These are phyloP conservation scores for Adansonia madagascariensis DNA, from an alignment of 441 rosid genomes.

Conservation along the genomic window DNA sequence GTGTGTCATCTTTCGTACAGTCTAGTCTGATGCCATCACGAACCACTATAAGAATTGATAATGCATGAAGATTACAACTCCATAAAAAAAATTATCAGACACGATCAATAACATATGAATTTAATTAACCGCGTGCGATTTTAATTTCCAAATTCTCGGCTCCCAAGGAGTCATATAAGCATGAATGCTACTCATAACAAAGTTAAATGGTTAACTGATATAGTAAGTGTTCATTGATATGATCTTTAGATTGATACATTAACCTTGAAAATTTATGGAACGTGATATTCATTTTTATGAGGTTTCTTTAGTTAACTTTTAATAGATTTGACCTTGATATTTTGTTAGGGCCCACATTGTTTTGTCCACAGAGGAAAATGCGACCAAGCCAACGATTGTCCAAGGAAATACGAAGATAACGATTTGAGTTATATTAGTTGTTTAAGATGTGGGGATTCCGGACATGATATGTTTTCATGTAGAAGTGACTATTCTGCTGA, in stretches of 20 bases:
- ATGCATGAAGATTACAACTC: neutral
- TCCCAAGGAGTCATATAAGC: conserved; percentile 10
- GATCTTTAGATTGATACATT: neutral
- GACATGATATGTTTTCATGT: conserved; percentile 47
- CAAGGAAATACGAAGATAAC: conserved; percentile 21
- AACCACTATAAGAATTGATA: conserved; percentile 15
- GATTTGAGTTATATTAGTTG: conserved; percentile 25
- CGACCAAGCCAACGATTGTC: conserved; percentile 17
- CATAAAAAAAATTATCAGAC: neutral
- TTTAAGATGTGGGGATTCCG: conserved; percentile 35
- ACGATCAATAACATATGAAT: neutral
- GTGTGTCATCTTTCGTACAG: neutral
- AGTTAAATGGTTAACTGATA: neutral
- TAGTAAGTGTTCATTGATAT: neutral
- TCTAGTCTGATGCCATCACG: neutral
- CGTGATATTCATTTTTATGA: neutral
- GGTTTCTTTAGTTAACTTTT: neutral
- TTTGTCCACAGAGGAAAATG: conserved; percentile 24
- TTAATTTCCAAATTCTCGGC: neutral
- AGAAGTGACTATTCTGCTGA: conserved; percentile 33
- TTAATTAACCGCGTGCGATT: neutral
- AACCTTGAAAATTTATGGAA: neutral
- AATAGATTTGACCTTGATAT: conserved; percentile 12
- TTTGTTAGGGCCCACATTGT: conserved; percentile 25
- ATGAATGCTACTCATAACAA: neutral